These are phyloP conservation scores for Pelargonium myrrhifolium DNA, from an alignment of 441 rosid genomes.

Conservation along the genomic window DNA sequence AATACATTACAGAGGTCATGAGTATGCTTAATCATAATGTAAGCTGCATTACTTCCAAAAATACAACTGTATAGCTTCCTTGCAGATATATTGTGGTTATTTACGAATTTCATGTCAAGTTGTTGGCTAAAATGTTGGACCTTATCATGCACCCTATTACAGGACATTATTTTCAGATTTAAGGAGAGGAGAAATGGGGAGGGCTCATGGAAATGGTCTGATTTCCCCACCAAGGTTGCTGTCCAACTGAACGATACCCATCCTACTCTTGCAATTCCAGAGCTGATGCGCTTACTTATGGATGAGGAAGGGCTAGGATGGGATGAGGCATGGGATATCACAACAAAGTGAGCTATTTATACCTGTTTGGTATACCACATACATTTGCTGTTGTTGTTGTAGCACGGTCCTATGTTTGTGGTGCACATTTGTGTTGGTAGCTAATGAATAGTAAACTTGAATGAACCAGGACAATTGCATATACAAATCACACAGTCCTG, in stretches of 20 bases:
- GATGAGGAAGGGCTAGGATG: constrained; percentile 92
- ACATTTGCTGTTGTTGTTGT: not conserved
- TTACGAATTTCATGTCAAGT: not conserved
- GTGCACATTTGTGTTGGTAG: constrained; percentile 14
- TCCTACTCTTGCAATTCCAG: constrained; percentile 97
- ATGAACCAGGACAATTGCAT: constrained; percentile 74
- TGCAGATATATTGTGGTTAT: constrained; percentile 2
- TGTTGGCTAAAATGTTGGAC: constrained; percentile 6
- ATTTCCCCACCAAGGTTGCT: constrained; percentile 86
- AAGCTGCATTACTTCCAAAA: not conserved
- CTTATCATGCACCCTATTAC: constrained; percentile 29
- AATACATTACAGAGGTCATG: not conserved
- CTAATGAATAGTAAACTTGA: constrained; percentile 16
- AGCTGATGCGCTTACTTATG: constrained; percentile 87
- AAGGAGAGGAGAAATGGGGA: constrained; percentile 56
- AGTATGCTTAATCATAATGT: not conserved
- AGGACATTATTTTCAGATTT: constrained; percentile 89
- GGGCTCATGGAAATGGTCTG: constrained; percentile 71
- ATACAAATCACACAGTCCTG: constrained; percentile 98
- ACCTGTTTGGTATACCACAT: not conserved
- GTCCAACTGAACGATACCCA: constrained; percentile 96
- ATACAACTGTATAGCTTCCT: not conserved
- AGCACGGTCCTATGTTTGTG: not conserved
- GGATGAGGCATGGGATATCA: constrained; percentile 99
- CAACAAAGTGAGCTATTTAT: constrained; percentile 43